phyloP scores from a whole-genome alignment of 257 asterid genomes.

The Jasminum sambac region DNA sequence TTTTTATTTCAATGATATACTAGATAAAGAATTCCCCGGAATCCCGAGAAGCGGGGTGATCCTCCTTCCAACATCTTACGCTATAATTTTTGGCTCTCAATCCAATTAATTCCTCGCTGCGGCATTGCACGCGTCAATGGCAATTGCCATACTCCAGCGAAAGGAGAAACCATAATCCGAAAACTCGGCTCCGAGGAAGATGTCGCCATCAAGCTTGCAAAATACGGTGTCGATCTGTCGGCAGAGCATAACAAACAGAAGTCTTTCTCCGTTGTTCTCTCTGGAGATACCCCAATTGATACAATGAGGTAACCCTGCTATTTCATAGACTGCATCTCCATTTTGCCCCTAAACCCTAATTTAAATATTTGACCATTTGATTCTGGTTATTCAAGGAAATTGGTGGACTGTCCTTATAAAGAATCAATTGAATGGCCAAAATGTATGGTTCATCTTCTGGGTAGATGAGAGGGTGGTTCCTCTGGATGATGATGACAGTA shows the following conservation, averaged over 20 bases:
- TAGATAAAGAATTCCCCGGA: too few relatives aligned
- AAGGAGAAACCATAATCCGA: constrained; percentile 18
- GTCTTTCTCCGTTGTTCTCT: constrained; percentile 51
- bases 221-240: constrained; percentile 41
- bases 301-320: constrained; percentile 41
- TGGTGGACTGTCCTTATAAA: neutral
- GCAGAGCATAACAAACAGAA: constrained; percentile 30
- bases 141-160: neutral
- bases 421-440: neutral
- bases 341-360: neutral
- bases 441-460: constrained; percentile 5
- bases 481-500: neutral
- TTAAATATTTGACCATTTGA: neutral
- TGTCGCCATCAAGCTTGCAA: constrained; percentile 42
- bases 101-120: too few relatives aligned
- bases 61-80: too few relatives aligned
- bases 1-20: too few relatives aligned
- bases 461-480: constrained; percentile 6
- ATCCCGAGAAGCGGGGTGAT: too few relatives aligned
- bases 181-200: constrained; percentile 41
- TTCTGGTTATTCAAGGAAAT: neutral
- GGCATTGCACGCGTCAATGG: neutral
- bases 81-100: too few relatives aligned
- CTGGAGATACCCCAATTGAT: constrained; percentile 47
- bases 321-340: neutral